Base-by-base conservation (phyloP, 495 filamentous ascomycete genomes). In the Hypomontagnella monticulosa region DNA sequence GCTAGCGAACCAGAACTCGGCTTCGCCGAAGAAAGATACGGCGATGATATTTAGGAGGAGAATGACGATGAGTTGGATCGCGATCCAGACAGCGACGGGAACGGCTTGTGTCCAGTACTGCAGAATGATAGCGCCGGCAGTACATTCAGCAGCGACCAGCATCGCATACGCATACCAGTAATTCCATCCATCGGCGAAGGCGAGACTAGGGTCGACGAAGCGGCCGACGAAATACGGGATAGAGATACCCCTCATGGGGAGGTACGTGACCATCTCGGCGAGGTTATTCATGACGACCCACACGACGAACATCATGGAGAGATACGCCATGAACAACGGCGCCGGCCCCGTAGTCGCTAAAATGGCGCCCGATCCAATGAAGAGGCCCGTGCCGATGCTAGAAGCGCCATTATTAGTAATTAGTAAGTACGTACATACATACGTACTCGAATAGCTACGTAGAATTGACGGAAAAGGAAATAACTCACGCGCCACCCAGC, bases 151-250 rank as follows among this genome's bases (percentile, higher is more conserved):
- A 0, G 79, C 80, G 19, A 83, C 67, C 5, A 83, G 73, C 37
- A 84, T 78, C n/a, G 80, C 66, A 53, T 81, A 82, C 0, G 79
- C 77, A 44, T 84, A 82, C 79, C 80, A 83, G 64, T 82, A 89
- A 62, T 92, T 93, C 90, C 89, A 93, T 12, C 92, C 92, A 69
- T 89, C 88, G 37, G 92, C 88, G 67, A 93, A 93, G 12, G 91
- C 91, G 66, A 94, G 77, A 68, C 87, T 89, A 9, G 86, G 83
- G 61, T 93, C 89, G 57, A 93, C 87, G 56, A 89, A 88, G 46
- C 90, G 88, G 55, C 87, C 79, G 16, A 90, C 89, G 63, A 92
- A 93, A 56, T 91, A 80, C 0, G 82, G 82, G 12, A 87, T 73
- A 3, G 81, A 83, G 37, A 81, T 80, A 9, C 84, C 84, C 37